Evolutionary conservation across 768 basidiomycete genomes (phyloP).

Genomic region (Fibroporia radiculosa): DNA sequence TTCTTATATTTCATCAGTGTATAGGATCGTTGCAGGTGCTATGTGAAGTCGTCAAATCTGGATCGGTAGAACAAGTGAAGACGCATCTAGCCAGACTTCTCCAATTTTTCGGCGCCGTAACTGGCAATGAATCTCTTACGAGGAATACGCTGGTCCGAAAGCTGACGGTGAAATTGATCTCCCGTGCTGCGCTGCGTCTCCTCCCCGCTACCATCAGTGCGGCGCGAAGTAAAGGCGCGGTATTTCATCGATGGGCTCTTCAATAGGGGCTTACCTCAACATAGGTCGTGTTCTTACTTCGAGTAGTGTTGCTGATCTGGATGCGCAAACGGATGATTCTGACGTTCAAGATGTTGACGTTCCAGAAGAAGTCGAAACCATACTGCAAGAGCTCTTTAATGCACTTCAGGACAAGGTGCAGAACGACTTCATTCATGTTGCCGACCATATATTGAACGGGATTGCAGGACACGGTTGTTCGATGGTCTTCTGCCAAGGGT

Average conservation of each 20-base stretch:
- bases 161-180: constrained; percentile 55
- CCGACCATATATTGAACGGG: constrained; percentile 1
- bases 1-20: constrained; percentile 31
- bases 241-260: neutral
- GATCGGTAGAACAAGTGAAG: constrained; percentile 45
- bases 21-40: constrained; percentile 64
- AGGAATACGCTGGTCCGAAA: constrained; percentile 66
- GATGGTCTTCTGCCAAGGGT: constrained; percentile 92
- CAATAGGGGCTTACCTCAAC: neutral
- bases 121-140: constrained; percentile 31
- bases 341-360: constrained; percentile 49
- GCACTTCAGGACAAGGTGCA: constrained; percentile 75
- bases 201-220: constrained; percentile 41
- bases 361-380: constrained; percentile 69
- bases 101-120: constrained; percentile 35
- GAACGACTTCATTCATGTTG: neutral
- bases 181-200: constrained; percentile 54
- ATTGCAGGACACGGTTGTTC: constrained; percentile 82
- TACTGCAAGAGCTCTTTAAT: constrained; percentile 65
- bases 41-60: constrained; percentile 63
- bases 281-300: constrained; percentile 18
- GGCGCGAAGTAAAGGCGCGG: constrained; percentile 3
- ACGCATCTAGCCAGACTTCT: constrained; percentile 37
- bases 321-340: constrained; percentile 8
- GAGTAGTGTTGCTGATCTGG: neutral